Percentiles rank a stretch among this genome's conserved stretches.
These are phyloP conservation scores for Erythrophleum fordii DNA, from an alignment of 306 rosid species.

Conservation along the genomic window DNA sequence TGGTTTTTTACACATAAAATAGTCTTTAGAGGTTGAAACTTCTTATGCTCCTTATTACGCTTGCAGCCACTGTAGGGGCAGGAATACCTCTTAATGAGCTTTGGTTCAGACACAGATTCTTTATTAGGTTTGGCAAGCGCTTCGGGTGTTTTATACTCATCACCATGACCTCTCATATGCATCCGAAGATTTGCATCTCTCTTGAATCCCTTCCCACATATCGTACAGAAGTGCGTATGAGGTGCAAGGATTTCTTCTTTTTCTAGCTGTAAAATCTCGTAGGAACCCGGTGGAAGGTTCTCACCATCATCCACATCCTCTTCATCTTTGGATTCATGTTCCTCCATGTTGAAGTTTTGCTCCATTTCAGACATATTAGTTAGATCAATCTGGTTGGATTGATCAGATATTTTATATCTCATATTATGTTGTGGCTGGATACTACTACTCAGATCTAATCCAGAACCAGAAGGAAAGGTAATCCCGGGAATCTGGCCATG, in stretches of 20 bases:
- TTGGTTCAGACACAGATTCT: conserved; percentile 67
- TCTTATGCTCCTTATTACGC: conserved; percentile 94
- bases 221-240: conserved; percentile 94
- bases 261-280: conserved; percentile 89
- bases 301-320: conserved; percentile 93
- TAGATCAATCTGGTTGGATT: conserved; percentile 50
- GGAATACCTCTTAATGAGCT: conserved; percentile 89
- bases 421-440: conserved; percentile 48
- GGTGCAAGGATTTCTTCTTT: conserved; percentile 99
- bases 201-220: conserved; percentile 99
- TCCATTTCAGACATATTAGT: conserved; percentile 55
- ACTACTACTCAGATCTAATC: conserved; percentile 39
- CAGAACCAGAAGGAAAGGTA: conserved; percentile 52
- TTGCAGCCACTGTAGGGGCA: conserved; percentile 94
- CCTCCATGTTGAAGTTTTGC: conserved; percentile 63
- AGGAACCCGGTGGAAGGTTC: conserved; percentile 90
- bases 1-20: conserved; percentile 97
- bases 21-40: conserved; percentile 93
- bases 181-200: conserved; percentile 95
- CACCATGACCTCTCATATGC: conserved; percentile 99
- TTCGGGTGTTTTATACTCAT: conserved; percentile 95
- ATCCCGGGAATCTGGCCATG: conserved; percentile 56
- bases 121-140: conserved; percentile 94
- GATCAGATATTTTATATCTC: conserved; percentile 57
- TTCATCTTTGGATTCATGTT: conserved; percentile 86